Base-by-base conservation (phyloP, 2,329 filamentous ascomycete genomes). In the Sordariomycetes sp. region DNA sequence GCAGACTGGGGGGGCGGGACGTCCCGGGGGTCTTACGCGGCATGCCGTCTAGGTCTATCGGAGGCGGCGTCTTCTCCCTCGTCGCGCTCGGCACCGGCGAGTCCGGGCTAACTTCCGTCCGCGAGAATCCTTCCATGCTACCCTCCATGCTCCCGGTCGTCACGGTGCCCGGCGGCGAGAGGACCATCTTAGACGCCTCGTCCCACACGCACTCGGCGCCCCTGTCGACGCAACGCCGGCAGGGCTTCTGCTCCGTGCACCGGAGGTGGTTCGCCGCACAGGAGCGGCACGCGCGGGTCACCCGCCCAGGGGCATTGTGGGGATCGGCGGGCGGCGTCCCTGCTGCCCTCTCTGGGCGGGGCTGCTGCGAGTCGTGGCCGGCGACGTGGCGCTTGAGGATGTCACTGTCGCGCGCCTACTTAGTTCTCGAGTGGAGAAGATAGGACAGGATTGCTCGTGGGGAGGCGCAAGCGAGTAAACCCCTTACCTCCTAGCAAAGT, bases 211-310 rank as follows among this genome's bases (percentile, higher is more conserved):
- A 81, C 13, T 62, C 65, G 55, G 80, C 60, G 50, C 74, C 73
- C 25, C 76, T 72, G 57, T 69, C 73, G 54, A 72, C 68, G 61
- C 78, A 80, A 32, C 77, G 72, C n/a, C 72, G 72, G 63, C 78
- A 81, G 32, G 78, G 78, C 65, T 81, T 80, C 20, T 69, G 63
- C 58, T 81, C 78, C 59, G 79, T 76, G 60, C 78, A 81, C 61
- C 80, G 80, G 52, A 81, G 76, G 22, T 78, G 70, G 10, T 77
- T 76, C n/a, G 71, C 65, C 2, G 78, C 77, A 60, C 78, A 81
- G 8, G 75, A 67, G 28, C 73, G 72, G 60, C 78, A 81, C 15
- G 78, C 78, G 60, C 79, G 76, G 10, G 72, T 76, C 13, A 81
- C 78, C 10, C 78, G 74, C 1, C 59, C 62, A n/a, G 57, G 53